Evolutionary conservation across 176 grass and related monocot species (phyloP), one percentile per base, ranked within the genome.

Genomic region (Leersia perrieri): DNA sequence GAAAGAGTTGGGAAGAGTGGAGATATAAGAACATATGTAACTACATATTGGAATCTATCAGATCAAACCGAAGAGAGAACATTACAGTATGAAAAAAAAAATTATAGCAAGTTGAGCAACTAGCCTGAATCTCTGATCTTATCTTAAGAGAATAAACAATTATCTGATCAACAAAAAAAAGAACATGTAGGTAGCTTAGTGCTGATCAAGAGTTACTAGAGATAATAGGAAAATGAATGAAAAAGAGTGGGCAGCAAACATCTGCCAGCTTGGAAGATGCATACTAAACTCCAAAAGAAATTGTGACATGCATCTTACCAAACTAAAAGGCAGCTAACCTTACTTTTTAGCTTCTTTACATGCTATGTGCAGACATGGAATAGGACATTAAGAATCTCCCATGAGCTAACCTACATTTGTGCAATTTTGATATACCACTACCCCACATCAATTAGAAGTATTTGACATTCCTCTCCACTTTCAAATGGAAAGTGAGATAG

Each of bases 391-490:
- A 32, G 87, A 29, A 80, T 55, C 69, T 84, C 84, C 7, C 14
- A 42, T 74, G 13, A 77, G 33, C 58, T 33, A 68, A 38, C 13
- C 31, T 66, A 66, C 68, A 83, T 38, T 82, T 78, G 11, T 73
- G 66, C 33, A 9, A 18, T 76, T 72, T 26, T 78, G 73, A 23
- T 77, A 64, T 72, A 16, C 26, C 27, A 78, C 70, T 60, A 82
- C 67, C 29, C 55, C 29, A 71, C 71, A 77, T 49, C 25, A 87
- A 23, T 57, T n/a, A 87, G 60, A 82, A 76, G 74, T 80, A 84
- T 84, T 86, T 88, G 79, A 83, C 79, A 88, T 88, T 94, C 74
- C 34, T 75, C 83, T 63, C 27, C 73, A 35, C 61, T 60, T 78
- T 73, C 58, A 58, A 51, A 77, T 42, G 74, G 81, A 73, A 88